A percentile compares a stretch with the other conserved stretches of the same genome.
Evolutionary conservation across 2,329 filamentous ascomycete species (phyloP).

Genomic region (Aspergillus latus): DNA sequence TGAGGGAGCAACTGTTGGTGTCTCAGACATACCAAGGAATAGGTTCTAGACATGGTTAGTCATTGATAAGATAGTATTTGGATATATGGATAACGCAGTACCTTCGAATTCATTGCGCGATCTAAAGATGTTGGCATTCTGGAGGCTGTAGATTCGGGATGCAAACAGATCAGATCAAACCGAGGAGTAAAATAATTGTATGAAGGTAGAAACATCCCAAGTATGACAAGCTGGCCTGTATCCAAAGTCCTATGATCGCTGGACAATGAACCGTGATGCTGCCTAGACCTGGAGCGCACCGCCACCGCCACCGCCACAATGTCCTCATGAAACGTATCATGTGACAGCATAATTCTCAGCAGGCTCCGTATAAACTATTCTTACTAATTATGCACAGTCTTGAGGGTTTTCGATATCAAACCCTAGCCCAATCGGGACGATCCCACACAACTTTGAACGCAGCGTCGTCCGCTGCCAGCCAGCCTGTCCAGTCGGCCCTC

Average conservation of each 20-base stretch:
- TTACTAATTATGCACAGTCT: background rate
- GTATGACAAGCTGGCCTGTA: background rate
- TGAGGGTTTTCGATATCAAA: conserved; percentile 14
- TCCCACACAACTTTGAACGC: conserved; percentile 18
- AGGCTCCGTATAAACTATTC: background rate
- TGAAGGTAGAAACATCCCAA: no score
- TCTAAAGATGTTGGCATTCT: conserved; percentile 70
- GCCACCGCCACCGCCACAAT: conserved; percentile 9
- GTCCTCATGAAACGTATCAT: background rate
- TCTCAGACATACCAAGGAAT: conserved; percentile 59
- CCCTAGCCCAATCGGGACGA: conserved; percentile 17
- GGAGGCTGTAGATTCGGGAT: background rate
- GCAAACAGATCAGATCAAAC: background rate
- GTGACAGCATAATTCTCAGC: background rate
- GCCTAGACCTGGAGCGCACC: conserved; percentile 11
- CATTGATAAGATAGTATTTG: background rate
- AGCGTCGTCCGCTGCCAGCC: background rate
- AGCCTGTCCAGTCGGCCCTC: conserved; percentile 9
- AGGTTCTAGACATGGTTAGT: conserved; percentile 56
- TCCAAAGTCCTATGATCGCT: background rate
- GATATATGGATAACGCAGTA: conserved; percentile 38
- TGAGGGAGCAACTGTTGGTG: conserved; percentile 7
- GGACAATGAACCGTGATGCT: background rate
- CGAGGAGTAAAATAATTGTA: background rate
- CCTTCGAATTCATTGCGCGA: conserved; percentile 68